phyloP scores from a whole-genome alignment of 495 filamentous ascomycete genomes.

The Talaromyces borbonicus region DNA sequence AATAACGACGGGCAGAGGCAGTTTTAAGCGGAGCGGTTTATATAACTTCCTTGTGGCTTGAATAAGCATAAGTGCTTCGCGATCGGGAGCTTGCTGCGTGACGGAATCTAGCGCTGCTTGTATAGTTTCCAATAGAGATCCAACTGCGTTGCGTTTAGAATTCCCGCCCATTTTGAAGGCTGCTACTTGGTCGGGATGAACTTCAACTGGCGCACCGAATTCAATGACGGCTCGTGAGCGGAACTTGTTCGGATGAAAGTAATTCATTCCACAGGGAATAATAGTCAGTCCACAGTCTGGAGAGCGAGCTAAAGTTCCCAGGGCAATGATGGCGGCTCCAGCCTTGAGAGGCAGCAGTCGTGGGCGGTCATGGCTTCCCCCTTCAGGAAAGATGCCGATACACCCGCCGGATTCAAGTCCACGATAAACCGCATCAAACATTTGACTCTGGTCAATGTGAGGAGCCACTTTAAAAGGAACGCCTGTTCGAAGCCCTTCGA shows the following conservation, averaged over 20 bases:
- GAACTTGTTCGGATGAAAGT: slow-evolving; percentile 89
- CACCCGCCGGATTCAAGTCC: slow-evolving; percentile 62
- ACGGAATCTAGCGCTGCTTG: slow-evolving; percentile 64
- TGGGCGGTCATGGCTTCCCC: slow-evolving; percentile 79
- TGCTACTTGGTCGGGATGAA: slow-evolving; percentile 63
- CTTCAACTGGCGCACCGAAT: slow-evolving; percentile 67
- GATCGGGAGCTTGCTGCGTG: slow-evolving; percentile 74
- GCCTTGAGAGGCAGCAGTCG: slow-evolving; percentile 79
- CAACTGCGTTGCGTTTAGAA: slow-evolving; percentile 63
- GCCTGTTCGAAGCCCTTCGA: slow-evolving; percentile 61
- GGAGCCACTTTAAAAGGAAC: slow-evolving; percentile 66
- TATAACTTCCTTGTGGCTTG: slow-evolving; percentile 81
- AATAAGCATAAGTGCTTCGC: slow-evolving; percentile 78
- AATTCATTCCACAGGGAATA: slow-evolving; percentile 86
- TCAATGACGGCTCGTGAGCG: slow-evolving; percentile 79
- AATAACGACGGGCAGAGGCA: slow-evolving; percentile 72
- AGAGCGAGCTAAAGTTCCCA: slow-evolving; percentile 65
- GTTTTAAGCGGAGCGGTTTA: slow-evolving; percentile 71
- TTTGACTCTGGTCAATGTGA: slow-evolving; percentile 75
- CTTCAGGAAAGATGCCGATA: slow-evolving; percentile 83
- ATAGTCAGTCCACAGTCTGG: slow-evolving; percentile 73
- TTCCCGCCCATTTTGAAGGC: slow-evolving; percentile 58
- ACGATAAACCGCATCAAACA: slow-evolving; percentile 75
- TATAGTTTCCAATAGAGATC: slow-evolving; percentile 59
- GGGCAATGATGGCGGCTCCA: slow-evolving; percentile 82